phyloP scores from a whole-genome alignment of 257 asterid genomes.

The Lithospermum erythrorhizon region DNA sequence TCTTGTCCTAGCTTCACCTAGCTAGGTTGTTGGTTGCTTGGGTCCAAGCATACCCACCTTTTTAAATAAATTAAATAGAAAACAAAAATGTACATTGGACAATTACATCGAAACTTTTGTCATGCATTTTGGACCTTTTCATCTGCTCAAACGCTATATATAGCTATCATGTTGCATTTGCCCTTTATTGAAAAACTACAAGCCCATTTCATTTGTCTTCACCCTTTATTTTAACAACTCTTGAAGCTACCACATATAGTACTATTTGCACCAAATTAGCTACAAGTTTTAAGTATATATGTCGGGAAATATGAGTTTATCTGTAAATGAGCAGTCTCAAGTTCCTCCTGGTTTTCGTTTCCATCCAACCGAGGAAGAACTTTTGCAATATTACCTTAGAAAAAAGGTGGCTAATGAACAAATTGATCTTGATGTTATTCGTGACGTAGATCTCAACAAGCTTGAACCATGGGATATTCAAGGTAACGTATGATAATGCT shows the following conservation, averaged over 20 bases:
- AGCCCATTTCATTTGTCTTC: neutral
- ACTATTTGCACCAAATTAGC: neutral
- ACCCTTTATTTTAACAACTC: neutral
- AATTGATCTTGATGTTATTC: slow-evolving; percentile 81
- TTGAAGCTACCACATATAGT: neutral
- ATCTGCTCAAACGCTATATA: neutral
- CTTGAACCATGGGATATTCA: slow-evolving; percentile 97
- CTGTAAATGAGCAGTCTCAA: slow-evolving; percentile 72
- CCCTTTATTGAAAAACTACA: neutral
- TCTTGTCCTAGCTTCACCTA: neutral
- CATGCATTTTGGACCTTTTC: neutral
- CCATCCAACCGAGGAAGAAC: slow-evolving; percentile 93
- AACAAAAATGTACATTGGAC: neutral
- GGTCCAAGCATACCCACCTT: too few relatives aligned
- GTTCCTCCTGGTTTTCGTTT: slow-evolving; percentile 92
- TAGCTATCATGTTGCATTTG: neutral
- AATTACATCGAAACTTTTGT: neutral
- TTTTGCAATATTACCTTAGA: slow-evolving; percentile 69
- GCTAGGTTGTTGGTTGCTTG: neutral
- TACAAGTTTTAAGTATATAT: neutral
- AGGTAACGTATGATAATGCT: slow-evolving; percentile 24
- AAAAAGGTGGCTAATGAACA: slow-evolving; percentile 60
- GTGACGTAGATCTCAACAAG: slow-evolving; percentile 84
- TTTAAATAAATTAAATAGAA: too few relatives aligned
- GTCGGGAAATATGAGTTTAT: slow-evolving; percentile 53